Percentiles rank a stretch among this genome's conserved stretches.
Evolutionary conservation across 805 yeast genomes (phyloP).

Genomic region (Brettanomyces anomalus): DNA sequence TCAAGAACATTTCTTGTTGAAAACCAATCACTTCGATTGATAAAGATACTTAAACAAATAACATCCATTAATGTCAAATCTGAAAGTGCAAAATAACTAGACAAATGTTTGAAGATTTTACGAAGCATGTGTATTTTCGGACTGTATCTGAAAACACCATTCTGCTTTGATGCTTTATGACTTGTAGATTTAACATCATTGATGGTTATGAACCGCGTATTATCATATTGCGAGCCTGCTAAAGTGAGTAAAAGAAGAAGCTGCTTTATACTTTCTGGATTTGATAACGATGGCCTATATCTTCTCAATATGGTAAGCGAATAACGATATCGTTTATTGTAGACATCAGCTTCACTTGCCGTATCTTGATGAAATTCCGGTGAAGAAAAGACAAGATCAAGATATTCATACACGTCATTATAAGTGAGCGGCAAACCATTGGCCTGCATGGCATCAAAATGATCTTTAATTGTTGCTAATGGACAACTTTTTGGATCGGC

Average conservation of each 20-base stretch:
- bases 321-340: slow-evolving; percentile 14
- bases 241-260: slow-evolving; percentile 18
- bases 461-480: slow-evolving; percentile 11
- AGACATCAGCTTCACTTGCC: slow-evolving; percentile 7
- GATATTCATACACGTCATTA: slow-evolving; percentile 12
- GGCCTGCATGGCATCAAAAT: slow-evolving; percentile 21
- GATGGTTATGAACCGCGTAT: slow-evolving; percentile 14
- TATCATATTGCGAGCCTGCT: slow-evolving; percentile 21
- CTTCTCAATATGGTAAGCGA: slow-evolving; percentile 11
- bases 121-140: slow-evolving; percentile 5
- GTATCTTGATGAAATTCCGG: slow-evolving; percentile 17
- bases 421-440: slow-evolving; percentile 19
- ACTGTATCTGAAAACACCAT: slow-evolving; percentile 3
- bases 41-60: slow-evolving; percentile 9
- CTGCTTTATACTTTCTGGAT: slow-evolving; percentile 10
- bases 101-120: slow-evolving; percentile 1
- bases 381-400: slow-evolving; percentile 20
- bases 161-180: neutral
- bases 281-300: slow-evolving; percentile 14
- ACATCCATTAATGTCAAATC: slow-evolving; percentile 6
- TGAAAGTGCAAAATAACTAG: no score
- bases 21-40: slow-evolving; percentile 10
- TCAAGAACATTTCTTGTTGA: slow-evolving; percentile 6
- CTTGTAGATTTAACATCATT: slow-evolving; percentile 2
- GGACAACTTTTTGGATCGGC: slow-evolving; percentile 13